phyloP scores from a whole-genome alignment of 805 yeast species.

The Candida xiaguanensis region DNA sequence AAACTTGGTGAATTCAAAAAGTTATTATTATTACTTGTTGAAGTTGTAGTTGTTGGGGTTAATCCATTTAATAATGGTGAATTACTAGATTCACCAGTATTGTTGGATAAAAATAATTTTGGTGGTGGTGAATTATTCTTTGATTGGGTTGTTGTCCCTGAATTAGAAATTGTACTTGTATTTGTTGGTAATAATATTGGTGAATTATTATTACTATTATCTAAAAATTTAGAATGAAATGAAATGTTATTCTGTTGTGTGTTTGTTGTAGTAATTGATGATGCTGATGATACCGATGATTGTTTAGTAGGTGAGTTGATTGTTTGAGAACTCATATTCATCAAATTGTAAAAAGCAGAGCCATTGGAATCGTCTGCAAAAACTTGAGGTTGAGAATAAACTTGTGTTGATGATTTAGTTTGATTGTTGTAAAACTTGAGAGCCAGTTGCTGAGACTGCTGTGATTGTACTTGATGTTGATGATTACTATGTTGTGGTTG shows the following conservation, averaged over 20 bases:
- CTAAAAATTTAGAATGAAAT: constrained; percentile 15
- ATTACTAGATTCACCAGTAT: not conserved
- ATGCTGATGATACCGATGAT: constrained; percentile 10
- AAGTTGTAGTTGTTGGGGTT: constrained; percentile 6
- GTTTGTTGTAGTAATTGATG: constrained; percentile 5
- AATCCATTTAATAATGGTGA: constrained; percentile 4
- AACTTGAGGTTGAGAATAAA: constrained; percentile 7
- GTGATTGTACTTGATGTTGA: constrained; percentile 9
- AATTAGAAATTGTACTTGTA: constrained; percentile 3
- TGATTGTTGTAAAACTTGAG: not conserved
- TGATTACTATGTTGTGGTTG: constrained; percentile 10
- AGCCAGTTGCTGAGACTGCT: constrained; percentile 3
- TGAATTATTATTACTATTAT: constrained; percentile 13
- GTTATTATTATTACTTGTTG: constrained; percentile 8
- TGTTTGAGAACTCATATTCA: constrained; percentile 18
- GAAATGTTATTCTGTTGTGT: constrained; percentile 5
- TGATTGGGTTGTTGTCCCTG: not conserved
- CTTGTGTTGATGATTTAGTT: constrained; percentile 1
- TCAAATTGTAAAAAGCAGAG: constrained; percentile 12
- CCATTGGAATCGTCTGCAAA: constrained; percentile 10
- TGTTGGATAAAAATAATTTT: constrained; percentile 3
- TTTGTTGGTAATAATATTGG: constrained; percentile 20
- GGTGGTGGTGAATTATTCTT: constrained; percentile 6
- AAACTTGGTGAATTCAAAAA: constrained; percentile 18
- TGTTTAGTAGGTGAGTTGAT: constrained; percentile 13